phyloP scores from a whole-genome alignment of 225 moss, liverwort and hornwort genomes.

The Polytrichum commune region DNA sequence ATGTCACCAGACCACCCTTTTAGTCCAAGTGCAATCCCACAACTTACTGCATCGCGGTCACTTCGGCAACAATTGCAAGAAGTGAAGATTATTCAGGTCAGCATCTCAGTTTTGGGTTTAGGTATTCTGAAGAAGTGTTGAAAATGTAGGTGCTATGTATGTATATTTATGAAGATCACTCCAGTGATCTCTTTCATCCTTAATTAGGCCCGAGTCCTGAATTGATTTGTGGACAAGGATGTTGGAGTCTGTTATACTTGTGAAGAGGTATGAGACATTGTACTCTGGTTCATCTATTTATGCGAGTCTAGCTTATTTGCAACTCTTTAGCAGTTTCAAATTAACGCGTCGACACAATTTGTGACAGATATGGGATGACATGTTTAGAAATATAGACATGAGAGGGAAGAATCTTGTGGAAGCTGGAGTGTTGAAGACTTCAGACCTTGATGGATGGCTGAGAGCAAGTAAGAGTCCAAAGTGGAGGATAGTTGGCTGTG shows the following conservation, averaged over 20 bases:
- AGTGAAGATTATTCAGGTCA: constrained; percentile 72
- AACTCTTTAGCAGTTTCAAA: neutral
- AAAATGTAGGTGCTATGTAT: too few relatives aligned
- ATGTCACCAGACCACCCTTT: constrained; percentile 21
- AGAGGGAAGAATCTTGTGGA: constrained; percentile 55
- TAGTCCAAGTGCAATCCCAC: constrained; percentile 20
- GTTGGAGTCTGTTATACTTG: too few relatives aligned
- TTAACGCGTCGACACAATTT: neutral
- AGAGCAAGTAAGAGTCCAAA: constrained; percentile 47
- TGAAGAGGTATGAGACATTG: too few relatives aligned
- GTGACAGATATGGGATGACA: constrained; percentile 71
- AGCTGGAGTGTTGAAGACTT: constrained; percentile 45
- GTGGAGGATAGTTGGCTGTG: constrained; percentile 57
- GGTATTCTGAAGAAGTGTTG: too few relatives aligned
- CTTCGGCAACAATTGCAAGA: constrained; percentile 67
- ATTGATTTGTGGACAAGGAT: too few relatives aligned
- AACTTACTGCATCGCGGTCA: constrained; percentile 41
- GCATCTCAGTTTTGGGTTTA: too few relatives aligned
- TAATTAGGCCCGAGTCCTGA: too few relatives aligned
- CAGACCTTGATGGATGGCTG: constrained; percentile 59
- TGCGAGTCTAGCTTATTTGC: neutral
- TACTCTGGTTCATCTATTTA: too few relatives aligned
- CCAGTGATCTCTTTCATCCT: too few relatives aligned
- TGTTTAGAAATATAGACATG: constrained; percentile 51
- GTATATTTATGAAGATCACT: too few relatives aligned